phyloP scores from a whole-genome alignment of 1,139 yeast species.

The Torulaspora pretoriensis region DNA sequence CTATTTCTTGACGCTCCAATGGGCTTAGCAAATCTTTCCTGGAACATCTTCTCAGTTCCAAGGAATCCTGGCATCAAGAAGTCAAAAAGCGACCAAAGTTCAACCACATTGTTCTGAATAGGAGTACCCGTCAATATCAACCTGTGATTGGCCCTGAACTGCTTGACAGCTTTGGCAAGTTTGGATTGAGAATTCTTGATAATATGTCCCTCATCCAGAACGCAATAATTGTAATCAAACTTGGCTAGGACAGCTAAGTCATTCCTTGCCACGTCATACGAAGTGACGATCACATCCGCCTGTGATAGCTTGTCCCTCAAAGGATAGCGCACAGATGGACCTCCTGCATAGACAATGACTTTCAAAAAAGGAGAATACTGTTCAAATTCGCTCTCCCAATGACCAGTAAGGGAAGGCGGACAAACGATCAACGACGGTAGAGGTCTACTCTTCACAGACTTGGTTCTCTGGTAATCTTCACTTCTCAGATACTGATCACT shows the following conservation, averaged over 20 bases:
- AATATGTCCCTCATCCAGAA: conserved; percentile 95
- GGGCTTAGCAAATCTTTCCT: conserved; percentile 94
- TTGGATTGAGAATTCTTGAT: conserved; percentile 89
- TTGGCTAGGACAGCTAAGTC: conserved; percentile 63
- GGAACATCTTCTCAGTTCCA: conserved; percentile 92
- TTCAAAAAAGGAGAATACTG: conserved; percentile 87
- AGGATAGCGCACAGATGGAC: conserved; percentile 67
- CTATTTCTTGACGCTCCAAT: conserved; percentile 91
- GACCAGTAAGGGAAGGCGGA: conserved; percentile 97
- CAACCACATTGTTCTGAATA: conserved; percentile 93
- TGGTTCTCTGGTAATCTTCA: conserved; percentile 57
- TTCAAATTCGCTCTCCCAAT: conserved; percentile 94
- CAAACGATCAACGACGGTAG: conserved; percentile 85
- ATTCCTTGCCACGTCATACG: conserved; percentile 94
- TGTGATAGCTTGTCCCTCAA: conserved; percentile 51
- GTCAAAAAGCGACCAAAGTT: conserved; percentile 95
- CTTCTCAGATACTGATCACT: conserved; percentile 89
- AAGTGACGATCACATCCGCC: conserved; percentile 84
- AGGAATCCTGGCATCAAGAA: conserved; percentile 98
- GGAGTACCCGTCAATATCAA: conserved; percentile 95
- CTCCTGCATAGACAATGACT: conserved; percentile 85
- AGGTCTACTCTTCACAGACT: conserved; percentile 63
- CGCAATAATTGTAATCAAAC: conserved; percentile 86
- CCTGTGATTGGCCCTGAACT: conserved; percentile 79
- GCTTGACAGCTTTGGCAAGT: conserved; percentile 82